Evolutionary conservation across 495 filamentous ascomycete genomes (phyloP), one percentile per base, ranked within the genome.

Genomic region (Aspergillus leporis): DNA sequence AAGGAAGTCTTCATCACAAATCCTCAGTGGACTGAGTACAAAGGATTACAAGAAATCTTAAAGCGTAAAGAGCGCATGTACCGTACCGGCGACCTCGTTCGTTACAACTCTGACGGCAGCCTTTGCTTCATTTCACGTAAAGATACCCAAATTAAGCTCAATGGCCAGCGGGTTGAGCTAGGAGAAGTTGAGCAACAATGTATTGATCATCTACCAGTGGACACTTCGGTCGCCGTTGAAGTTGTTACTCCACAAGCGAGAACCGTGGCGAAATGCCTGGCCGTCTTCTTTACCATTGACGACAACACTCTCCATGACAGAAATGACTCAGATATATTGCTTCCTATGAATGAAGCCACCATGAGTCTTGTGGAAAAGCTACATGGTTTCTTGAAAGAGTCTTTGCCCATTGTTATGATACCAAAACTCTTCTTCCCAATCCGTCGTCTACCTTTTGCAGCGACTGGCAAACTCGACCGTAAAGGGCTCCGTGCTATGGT

Each of bases 91-190:
- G 78, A 83, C 62, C 70, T 84, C 8, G 80, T 79, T 2, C 72
- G 77, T 3, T 85, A 85, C 63, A 80, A 80, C 56, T 67, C 72
- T 7, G 80, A 85, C 59, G 82, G 83, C 2, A 78, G 71, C 1
- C 65, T 86, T 13, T 60, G 59, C 0, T 82, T 78, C 55, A 72
- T 89, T 21, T 83, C 84, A 6, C 80, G 87, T 14, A 83, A 81
- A 52, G 87, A 89, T 51, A 81, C 82, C 14, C 85, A 88, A 59
- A 81, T 87, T 28, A 90, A 90, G 66, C 70, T 90, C 9, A 81
- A 83, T 19, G 87, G 87, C 3, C 84, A 87, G 60, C 76, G 87
- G 5, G 81, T 90, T 56, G 87, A 90, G 55, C 68, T 89, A 10
- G 82, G 79, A 19, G 87, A 90, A 58, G 82, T 90, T 51, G 87